phyloP scores from a whole-genome alignment of 257 asterid genomes.

The Solanum lycopersicoides region DNA sequence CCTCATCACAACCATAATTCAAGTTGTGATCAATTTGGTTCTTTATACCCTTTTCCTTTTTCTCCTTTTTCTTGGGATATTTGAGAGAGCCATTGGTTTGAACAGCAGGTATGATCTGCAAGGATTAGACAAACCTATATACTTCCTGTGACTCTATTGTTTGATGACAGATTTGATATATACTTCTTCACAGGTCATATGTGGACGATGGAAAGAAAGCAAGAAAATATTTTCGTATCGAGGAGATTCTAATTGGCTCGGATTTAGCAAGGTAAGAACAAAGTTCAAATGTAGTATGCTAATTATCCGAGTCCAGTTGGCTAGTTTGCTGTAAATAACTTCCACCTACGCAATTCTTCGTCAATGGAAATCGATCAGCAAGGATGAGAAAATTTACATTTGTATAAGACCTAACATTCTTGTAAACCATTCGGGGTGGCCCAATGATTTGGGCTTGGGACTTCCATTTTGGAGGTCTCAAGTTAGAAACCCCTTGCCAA shows the following conservation, averaged over 20 bases:
- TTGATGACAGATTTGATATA: background rate
- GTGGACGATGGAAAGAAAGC: constrained; percentile 70
- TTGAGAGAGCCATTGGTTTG: background rate
- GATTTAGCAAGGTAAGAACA: constrained; percentile 70
- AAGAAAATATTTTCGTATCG: constrained; percentile 62
- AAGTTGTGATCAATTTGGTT: background rate
- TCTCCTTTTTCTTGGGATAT: background rate
- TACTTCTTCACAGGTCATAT: constrained; percentile 47
- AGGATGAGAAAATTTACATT: background rate
- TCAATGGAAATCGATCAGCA: too few relatives aligned
- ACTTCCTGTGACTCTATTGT: background rate
- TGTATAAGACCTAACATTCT: background rate
- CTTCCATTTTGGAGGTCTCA: too few relatives aligned
- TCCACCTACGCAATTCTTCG: background rate
- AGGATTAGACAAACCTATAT: background rate
- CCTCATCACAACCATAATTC: background rate
- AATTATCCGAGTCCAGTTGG: background rate
- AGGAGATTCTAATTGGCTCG: constrained; percentile 99
- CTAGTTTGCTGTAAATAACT: background rate
- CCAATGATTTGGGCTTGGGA: too few relatives aligned
- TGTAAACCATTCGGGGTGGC: background rate
- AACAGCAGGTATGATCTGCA: background rate
- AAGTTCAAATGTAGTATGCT: background rate
- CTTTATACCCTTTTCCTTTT: background rate
- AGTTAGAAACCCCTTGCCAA: too few relatives aligned